Conservation (phyloP, 352 stramenopile species). For the Pythium aphanidermatum region DNA sequence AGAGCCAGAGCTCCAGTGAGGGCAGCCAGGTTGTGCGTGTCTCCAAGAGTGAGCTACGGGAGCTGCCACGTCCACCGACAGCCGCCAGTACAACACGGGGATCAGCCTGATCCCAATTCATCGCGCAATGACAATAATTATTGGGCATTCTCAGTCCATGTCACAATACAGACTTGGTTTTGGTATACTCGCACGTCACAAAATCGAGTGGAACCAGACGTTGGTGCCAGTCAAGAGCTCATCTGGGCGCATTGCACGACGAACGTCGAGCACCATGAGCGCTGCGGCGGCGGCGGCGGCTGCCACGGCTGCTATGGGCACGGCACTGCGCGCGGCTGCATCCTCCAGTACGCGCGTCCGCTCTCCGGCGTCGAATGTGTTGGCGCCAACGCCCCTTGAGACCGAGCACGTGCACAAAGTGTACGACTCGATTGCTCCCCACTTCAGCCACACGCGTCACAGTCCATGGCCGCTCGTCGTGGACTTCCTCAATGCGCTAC, state of each 20-base stretch:
- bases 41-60: constrained; percentile 58
- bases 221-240: constrained; percentile 1
- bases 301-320: background rate
- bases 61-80: constrained; percentile 33
- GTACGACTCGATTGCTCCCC: constrained; percentile 78
- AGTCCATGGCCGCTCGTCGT: constrained; percentile 74
- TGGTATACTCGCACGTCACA: too few species aligned
- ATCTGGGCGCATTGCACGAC: background rate
- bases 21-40: constrained; percentile 47
- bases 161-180: too few species aligned
- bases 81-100: background rate
- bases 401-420: constrained; percentile 79
- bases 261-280: background rate
- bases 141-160: too few species aligned
- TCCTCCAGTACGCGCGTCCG: constrained; percentile 6
- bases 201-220: too few species aligned
- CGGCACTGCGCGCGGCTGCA: background rate
- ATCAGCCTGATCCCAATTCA: background rate
- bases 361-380: too few species aligned
- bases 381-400: constrained; percentile 55
- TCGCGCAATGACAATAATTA: too few species aligned
- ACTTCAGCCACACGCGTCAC: constrained; percentile 83
- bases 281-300: background rate
- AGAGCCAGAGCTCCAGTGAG: constrained; percentile 28
- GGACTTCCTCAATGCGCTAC: constrained; percentile 43